Conservation (phyloP, 2,329 filamentous ascomycete species). For the Cryoendolithus antarcticus region DNA sequence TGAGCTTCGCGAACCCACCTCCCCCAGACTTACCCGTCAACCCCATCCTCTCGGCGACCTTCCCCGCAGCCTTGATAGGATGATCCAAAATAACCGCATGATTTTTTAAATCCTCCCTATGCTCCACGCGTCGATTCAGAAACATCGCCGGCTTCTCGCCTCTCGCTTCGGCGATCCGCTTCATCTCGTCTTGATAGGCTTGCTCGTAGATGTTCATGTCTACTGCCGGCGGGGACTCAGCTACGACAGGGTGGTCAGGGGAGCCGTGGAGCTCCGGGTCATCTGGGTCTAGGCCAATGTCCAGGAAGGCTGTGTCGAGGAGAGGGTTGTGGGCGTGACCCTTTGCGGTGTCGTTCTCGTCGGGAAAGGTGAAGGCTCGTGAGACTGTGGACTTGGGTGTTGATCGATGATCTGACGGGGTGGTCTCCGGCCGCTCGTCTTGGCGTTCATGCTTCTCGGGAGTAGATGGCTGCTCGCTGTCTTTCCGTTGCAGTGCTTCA, state of each 20-base stretch:
- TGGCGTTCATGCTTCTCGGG: not conserved
- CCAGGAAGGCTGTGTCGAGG: conserved; percentile 57
- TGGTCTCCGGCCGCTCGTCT: conserved; percentile 1
- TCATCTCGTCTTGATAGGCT: conserved; percentile 73
- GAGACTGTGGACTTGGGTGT: not conserved
- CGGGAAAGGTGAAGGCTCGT: conserved; percentile 15
- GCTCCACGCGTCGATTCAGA: conserved; percentile 37
- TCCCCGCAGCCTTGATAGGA: conserved; percentile 1
- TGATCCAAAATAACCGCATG: conserved; percentile 16
- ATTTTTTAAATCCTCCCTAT: conserved; percentile 25
- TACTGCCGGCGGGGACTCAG: conserved; percentile 72
- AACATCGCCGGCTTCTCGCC: conserved; percentile 46
- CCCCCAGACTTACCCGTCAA: too few species aligned
- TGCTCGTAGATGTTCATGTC: conserved; percentile 82
- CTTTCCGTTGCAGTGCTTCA: too few species aligned
- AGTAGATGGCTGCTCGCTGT: too few species aligned
- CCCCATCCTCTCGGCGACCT: not conserved
- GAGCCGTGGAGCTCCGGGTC: conserved; percentile 13
- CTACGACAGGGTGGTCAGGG: conserved; percentile 39
- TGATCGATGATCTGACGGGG: conserved; percentile 1
- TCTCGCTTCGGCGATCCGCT: conserved; percentile 49
- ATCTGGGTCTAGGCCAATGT: conserved; percentile 48
- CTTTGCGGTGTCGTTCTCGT: conserved; percentile 31
- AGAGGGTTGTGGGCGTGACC: conserved; percentile 53
- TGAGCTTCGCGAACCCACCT: not conserved